Percentiles rank a stretch among this genome's conserved stretches.
These are phyloP conservation scores for Sporothrix pseudoabietina DNA, from an alignment of 2,329 filamentous ascomycete genomes.

Conservation along the genomic window DNA sequence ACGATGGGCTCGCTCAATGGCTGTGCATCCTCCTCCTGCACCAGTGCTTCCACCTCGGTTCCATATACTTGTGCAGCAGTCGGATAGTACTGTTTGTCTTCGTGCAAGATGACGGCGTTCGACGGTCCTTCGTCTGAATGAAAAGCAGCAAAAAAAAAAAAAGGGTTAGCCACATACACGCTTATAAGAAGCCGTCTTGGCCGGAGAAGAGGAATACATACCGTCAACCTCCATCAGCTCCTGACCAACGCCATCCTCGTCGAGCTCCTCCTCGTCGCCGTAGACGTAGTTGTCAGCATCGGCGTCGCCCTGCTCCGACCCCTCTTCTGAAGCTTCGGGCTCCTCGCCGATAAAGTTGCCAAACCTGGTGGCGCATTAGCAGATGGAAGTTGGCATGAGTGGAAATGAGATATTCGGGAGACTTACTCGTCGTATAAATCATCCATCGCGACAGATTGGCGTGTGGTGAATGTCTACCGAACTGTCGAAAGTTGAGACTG, in stretches of 20 bases:
- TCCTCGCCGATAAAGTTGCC: conserved; percentile 98
- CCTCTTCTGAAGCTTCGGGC: conserved; percentile 78
- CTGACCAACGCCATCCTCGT: conserved; percentile 67
- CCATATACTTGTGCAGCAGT: conserved; percentile 97
- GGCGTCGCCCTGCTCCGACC: conserved; percentile 70
- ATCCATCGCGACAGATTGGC: conserved; percentile 60
- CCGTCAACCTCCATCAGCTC: conserved; percentile 94
- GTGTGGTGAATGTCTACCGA: conserved; percentile 7
- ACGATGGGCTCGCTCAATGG: conserved; percentile 90
- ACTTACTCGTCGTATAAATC: conserved; percentile 92
- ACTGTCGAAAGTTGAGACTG: neutral
- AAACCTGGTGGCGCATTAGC: conserved; percentile 62
- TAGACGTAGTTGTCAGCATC: conserved; percentile 79
- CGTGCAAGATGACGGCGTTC: conserved; percentile 95
- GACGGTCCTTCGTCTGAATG: conserved; percentile 76
- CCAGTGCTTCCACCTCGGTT: conserved; percentile 88
- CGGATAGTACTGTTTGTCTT: conserved; percentile 99
- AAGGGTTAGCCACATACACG: neutral
- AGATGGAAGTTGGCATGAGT: conserved; percentile 34
- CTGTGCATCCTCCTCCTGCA: conserved; percentile 96
- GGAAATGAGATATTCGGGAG: neutral
- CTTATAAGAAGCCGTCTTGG: neutral
- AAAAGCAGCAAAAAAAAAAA: neutral
- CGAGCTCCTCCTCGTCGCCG: conserved; percentile 68
- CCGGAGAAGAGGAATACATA: conserved; percentile 43